Conservation (phyloP, 257 asterid genomes). For the Ilex aquifolium region DNA sequence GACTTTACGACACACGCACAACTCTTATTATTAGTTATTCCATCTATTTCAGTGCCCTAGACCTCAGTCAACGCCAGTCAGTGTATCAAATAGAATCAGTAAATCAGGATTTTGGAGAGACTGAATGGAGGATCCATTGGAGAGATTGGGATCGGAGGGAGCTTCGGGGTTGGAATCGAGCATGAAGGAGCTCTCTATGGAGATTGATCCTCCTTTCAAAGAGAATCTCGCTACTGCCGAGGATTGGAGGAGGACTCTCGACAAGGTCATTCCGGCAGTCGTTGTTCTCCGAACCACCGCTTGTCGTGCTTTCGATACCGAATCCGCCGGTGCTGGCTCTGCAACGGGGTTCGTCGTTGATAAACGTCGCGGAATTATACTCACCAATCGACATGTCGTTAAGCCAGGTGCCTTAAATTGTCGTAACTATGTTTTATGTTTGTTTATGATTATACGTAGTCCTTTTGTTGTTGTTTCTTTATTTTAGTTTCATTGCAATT, state of each 20-base stretch:
- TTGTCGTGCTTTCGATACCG: conserved; percentile 91
- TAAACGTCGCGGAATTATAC: conserved; percentile 86
- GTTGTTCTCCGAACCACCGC: conserved; percentile 95
- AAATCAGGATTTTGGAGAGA: no score
- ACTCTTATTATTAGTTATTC: no score
- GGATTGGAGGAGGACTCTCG: conserved; percentile 89
- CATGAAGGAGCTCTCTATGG: conserved; percentile 80
- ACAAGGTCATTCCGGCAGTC: conserved; percentile 86
- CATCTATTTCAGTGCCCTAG: no score
- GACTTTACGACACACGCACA: no score
- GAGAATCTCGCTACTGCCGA: conserved; percentile 71
- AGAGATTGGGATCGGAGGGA: conserved; percentile 69
- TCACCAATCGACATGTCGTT: conserved; percentile 92
- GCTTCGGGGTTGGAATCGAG: conserved; percentile 56
- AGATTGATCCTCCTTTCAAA: conserved; percentile 78
- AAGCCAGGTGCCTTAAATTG: conserved; percentile 55
- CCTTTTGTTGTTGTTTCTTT: no score
- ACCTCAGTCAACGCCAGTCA: no score
- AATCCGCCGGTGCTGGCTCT: conserved; percentile 84
- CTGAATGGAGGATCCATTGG: conserved; percentile 22
- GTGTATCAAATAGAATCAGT: no score
- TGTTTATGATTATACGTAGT: no score
- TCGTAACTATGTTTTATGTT: no score
- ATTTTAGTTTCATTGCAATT: no score
- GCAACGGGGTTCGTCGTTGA: conserved; percentile 95